phyloP scores from a whole-genome alignment of 2,329 filamentous ascomycete genomes.

The Clonostachys chloroleuca region DNA sequence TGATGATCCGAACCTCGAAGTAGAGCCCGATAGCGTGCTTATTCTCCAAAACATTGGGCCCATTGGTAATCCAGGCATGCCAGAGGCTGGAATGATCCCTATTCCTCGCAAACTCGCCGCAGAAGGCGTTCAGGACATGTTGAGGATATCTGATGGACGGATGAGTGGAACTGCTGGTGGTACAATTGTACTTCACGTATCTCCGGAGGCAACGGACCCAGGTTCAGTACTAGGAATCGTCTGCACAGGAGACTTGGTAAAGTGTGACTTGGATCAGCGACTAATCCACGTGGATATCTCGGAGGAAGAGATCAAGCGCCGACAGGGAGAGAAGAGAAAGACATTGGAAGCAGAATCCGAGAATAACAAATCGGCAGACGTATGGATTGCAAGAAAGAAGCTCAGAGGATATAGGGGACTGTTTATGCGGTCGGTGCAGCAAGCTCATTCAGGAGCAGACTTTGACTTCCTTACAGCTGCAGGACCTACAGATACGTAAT shows the following conservation, averaged over 20 bases:
- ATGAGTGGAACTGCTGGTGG: constrained; percentile 86
- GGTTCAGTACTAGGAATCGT: constrained; percentile 76
- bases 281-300: constrained; percentile 55
- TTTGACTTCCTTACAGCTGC: constrained; percentile 56
- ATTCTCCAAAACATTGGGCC: constrained; percentile 87
- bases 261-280: constrained; percentile 69
- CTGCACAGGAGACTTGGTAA: constrained; percentile 70
- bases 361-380: constrained; percentile 11
- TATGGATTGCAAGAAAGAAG: constrained; percentile 26
- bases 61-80: constrained; percentile 89
- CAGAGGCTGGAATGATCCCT: constrained; percentile 65
- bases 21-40: constrained; percentile 57
- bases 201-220: constrained; percentile 75
- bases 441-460: constrained; percentile 54
- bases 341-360: constrained; percentile 11
- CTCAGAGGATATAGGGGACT: constrained; percentile 54
- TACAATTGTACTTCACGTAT: constrained; percentile 85
- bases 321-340: constrained; percentile 58
- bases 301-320: constrained; percentile 62
- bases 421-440: constrained; percentile 55
- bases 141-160: constrained; percentile 80
- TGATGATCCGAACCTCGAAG: constrained; percentile 54
- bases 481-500: constrained; percentile 13
- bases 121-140: constrained; percentile 71
- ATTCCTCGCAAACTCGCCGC: constrained; percentile 75